A percentile compares a stretch with the other conserved stretches of the same genome.
phyloP scores from a whole-genome alignment of 352 stramenopile genomes.

The Globisporangium nodosum region DNA sequence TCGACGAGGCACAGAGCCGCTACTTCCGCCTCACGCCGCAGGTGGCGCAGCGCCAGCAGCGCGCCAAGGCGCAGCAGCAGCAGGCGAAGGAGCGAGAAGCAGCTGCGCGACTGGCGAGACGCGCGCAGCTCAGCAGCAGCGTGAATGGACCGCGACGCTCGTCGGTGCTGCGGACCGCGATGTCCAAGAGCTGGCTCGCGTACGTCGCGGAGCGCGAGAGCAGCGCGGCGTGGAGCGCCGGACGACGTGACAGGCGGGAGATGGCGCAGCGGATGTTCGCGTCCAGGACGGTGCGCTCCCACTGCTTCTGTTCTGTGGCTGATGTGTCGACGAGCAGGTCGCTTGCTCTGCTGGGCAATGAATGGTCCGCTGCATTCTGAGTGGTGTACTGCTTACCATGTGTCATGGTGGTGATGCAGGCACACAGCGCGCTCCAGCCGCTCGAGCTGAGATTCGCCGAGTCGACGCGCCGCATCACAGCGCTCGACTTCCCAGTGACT shows the following conservation, averaged over 20 bases:
- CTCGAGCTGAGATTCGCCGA: background rate
- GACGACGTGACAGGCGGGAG: constrained; percentile 15
- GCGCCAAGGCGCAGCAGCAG: constrained; percentile 5
- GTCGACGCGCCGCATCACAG: constrained; percentile 17
- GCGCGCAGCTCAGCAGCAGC: background rate
- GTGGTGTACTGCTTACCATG: too few relatives aligned
- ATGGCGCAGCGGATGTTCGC: constrained; percentile 23
- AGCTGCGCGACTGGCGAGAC: background rate
- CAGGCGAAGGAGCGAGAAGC: background rate
- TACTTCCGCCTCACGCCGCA: constrained; percentile 45
- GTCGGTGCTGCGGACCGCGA: background rate
- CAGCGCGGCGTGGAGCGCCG: constrained; percentile 25
- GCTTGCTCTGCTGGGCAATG: background rate
- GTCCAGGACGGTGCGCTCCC: constrained; percentile 4
- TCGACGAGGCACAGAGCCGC: constrained; percentile 36
- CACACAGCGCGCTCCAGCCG: constrained; percentile 1
- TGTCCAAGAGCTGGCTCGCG: constrained; percentile 15
- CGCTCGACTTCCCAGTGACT: constrained; percentile 19
- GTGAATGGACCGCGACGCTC: background rate
- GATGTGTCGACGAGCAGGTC: too few relatives aligned
- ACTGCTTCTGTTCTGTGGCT: too few relatives aligned
- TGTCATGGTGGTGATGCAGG: background rate
- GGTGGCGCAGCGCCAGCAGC: constrained; percentile 14
- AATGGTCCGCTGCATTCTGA: too few relatives aligned
- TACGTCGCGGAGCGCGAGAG: constrained; percentile 31